These are phyloP conservation scores for Arthrocladium fulminans DNA, from an alignment of 2,329 filamentous ascomycete genomes.

Conservation along the genomic window DNA sequence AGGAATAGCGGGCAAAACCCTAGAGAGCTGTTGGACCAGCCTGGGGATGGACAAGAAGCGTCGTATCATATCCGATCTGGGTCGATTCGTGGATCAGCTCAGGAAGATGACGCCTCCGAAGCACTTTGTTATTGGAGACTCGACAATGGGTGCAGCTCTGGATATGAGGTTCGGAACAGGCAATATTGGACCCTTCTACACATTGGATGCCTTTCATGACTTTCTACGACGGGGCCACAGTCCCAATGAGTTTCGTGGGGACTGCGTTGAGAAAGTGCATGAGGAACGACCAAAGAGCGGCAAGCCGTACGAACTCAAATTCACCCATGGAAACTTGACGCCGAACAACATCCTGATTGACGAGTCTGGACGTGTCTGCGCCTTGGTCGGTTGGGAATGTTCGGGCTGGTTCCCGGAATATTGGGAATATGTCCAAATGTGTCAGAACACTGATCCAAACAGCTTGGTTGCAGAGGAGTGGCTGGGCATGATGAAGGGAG, in stretches of 20 bases:
- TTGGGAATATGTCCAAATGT: constrained; percentile 27
- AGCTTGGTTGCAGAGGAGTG: constrained; percentile 16
- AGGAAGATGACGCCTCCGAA: constrained; percentile 22
- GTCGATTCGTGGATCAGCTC: constrained; percentile 22
- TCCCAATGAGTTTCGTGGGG: constrained; percentile 17
- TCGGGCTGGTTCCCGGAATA: constrained; percentile 27
- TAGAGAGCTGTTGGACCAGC: constrained; percentile 15
- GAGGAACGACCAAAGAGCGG: constrained; percentile 6
- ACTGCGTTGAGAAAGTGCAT: constrained; percentile 18
- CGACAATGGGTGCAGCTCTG: constrained; percentile 21
- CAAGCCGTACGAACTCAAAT: constrained; percentile 23
- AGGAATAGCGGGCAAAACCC: constrained; percentile 18
- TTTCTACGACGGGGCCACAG: constrained; percentile 20
- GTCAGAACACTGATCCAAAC: constrained; percentile 16
- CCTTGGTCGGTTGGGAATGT: constrained; percentile 26
- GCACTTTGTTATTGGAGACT: constrained; percentile 21
- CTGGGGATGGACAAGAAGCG: constrained; percentile 21
- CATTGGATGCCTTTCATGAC: constrained; percentile 20
- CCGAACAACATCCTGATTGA: constrained; percentile 25
- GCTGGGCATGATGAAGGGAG: constrained; percentile 19
- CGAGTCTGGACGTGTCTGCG: constrained; percentile 22
- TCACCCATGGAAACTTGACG: constrained; percentile 26
- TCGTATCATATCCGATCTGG: constrained; percentile 20
- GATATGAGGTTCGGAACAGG: constrained; percentile 20
- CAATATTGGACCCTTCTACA: constrained; percentile 21